Evolutionary conservation across 192 early-diverging fungal genomes (phyloP), one percentile per base, ranked within the genome.

Genomic region (Umbelopsis sp.): DNA sequence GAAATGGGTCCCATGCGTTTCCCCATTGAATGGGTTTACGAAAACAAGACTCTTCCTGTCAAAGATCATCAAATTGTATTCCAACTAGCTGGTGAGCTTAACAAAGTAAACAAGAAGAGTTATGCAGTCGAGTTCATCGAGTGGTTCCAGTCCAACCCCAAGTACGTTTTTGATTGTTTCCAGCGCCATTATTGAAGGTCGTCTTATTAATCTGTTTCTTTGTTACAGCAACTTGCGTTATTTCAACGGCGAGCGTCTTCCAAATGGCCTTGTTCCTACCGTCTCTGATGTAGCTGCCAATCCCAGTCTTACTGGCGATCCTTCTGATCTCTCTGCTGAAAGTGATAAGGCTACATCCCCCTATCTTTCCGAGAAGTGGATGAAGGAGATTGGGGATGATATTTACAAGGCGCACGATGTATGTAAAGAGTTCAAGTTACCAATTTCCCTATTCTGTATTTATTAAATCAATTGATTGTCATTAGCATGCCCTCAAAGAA

Each of bases 31-130:
- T 45, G 41, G 65, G 0, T 22, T 26, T 68, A 47, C 26, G n/a
- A 66, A 41, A 53, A 45, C 26, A 53, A 71, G 43, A 71, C 53
- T 4, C 53, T 71, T 16, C 72, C 71, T 53, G 50, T 74, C 17
- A 74, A 65, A 0, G 77, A 78, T 17, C 73, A 78, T 66, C 54
- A 78, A 21, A 62, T 73, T 11, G 73, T 78, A 10, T 78, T 78
- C 54, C 59, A 78, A 29, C 47, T 74, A 32, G 66, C 62, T 4
- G 62, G 74, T 9, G 53, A 78, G 7, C 45, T 78, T 38, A 78
- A 78, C 45, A 31, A 45, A 5, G 0, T 45, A 5, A 74, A 71
- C 24, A 65, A 71, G 22, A 26, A 69, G 21, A 51, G 31, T 0
- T 20, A 70, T 26, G 41, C 70, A 21, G 62, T 74, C 9, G 47